These are phyloP conservation scores for Lipomyces yamadae DNA, from an alignment of 805 yeast species.

Conservation along the genomic window DNA sequence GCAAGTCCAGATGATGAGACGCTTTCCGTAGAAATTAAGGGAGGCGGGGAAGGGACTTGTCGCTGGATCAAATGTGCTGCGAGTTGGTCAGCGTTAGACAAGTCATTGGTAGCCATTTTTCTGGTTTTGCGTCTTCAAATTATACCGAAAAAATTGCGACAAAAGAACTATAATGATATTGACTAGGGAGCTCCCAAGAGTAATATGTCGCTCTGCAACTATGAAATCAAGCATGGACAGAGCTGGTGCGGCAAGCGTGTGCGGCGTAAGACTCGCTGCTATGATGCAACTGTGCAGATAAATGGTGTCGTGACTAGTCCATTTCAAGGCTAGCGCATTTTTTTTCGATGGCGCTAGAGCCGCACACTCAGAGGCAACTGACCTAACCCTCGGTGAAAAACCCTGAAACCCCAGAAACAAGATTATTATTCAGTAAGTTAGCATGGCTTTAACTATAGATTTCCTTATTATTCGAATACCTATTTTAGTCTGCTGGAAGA, in stretches of 20 bases:
- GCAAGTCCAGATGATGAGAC: conserved; percentile 9
- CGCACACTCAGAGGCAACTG: too few relatives aligned
- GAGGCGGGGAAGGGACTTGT: conserved; percentile 15
- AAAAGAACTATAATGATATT: background rate
- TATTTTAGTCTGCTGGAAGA: too few relatives aligned
- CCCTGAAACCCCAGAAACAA: too few relatives aligned
- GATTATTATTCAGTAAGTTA: too few relatives aligned
- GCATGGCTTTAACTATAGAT: too few relatives aligned
- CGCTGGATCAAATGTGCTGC: background rate
- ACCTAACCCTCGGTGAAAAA: too few relatives aligned
- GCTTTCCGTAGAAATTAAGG: conserved; percentile 4
- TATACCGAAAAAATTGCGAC: background rate
- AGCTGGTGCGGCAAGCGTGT: background rate
- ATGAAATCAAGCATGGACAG: too few relatives aligned
- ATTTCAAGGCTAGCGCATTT: too few relatives aligned
- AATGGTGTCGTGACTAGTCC: too few relatives aligned
- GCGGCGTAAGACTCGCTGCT: background rate
- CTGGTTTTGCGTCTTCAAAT: background rate
- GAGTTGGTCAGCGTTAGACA: background rate
- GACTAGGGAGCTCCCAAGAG: background rate
- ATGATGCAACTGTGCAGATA: too few relatives aligned
- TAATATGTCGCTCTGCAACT: background rate
- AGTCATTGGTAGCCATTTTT: background rate
- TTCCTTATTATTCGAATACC: too few relatives aligned
- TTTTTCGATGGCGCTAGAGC: too few relatives aligned